Base-by-base conservation (phyloP, 768 basidiomycete species). In the Boletus vinaceobasis region DNA sequence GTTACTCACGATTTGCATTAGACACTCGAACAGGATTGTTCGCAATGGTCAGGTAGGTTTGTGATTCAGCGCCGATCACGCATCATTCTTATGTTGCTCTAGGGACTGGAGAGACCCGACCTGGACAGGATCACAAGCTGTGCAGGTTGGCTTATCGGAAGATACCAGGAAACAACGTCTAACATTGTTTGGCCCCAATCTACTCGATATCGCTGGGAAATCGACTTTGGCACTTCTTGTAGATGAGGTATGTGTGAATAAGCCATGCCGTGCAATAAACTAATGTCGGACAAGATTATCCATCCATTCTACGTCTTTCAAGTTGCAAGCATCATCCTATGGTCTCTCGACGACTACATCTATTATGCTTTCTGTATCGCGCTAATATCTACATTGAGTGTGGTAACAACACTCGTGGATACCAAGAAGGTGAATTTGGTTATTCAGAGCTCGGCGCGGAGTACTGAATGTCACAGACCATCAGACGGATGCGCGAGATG, bases 281-380 rank as follows among this genome's bases (percentile, higher is more conserved):
- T 61, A 48, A 59, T 39, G 14, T 53, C 7, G 26, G 39, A 31
- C 33, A 58, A 87, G 93, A 84, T 97, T 43, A 87, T 98, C 37
- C 96, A 98, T 67, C 97, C 97, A 1, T 98, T 98, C 73, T 98
- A 98, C 67, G 88, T 99, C 51, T 99, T 99, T 67, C 97, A 99
- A 79, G 86, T 98, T 60, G 93, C 93, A 47, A 97, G 93, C 60
- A 89, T 98, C 61, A 75, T 90, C 37, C 74, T 99, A 7, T 99
- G 97, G 97, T 88, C 90, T 2, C 64, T 98, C 49, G 97, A 99
- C 60, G 82, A 98, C 68, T 99, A 98, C 66, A 93, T 88, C 61
- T 98, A 98, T 65, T 98, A 98, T 69, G 96, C 95, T 11, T 96
- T 95, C 62, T 97, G 94, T 63, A 99, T 98, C 61, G 92, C 86